phyloP scores from a whole-genome alignment of 2,329 filamentous ascomycete species.

The Aspergillus neotritici region DNA sequence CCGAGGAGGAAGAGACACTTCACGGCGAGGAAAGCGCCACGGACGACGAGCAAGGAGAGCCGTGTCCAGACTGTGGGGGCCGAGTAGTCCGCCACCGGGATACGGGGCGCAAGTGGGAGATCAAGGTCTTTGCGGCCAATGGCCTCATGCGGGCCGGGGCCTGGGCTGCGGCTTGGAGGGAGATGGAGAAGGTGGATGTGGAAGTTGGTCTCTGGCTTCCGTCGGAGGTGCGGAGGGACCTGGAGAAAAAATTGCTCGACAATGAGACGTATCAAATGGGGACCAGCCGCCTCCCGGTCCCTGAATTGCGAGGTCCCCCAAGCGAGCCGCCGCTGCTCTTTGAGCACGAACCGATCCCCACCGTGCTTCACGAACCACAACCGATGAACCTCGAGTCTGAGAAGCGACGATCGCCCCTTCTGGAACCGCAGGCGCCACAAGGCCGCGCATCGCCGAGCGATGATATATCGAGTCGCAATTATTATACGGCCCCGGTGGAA shows the following conservation, averaged over 20 bases:
- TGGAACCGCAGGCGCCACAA: no score
- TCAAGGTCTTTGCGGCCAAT: slow-evolving; percentile 92
- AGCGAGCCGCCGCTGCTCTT: slow-evolving; percentile 5
- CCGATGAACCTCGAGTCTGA: no score
- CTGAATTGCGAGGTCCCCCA: slow-evolving; percentile 10
- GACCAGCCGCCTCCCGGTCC: slow-evolving; percentile 9
- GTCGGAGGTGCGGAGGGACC: slow-evolving; percentile 45
- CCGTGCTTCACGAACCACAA: not conserved
- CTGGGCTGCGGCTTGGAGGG: slow-evolving; percentile 89
- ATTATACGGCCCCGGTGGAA: slow-evolving; percentile 25
- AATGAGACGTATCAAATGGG: slow-evolving; percentile 32
- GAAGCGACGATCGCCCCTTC: no score
- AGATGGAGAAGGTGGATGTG: slow-evolving; percentile 98
- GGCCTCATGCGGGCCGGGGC: slow-evolving; percentile 87
- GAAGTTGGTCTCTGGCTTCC: slow-evolving; percentile 71
- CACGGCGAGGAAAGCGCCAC: slow-evolving; percentile 30
- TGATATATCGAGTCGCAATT: not conserved
- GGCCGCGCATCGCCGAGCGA: no score
- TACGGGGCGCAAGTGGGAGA: slow-evolving; percentile 51
- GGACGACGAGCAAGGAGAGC: slow-evolving; percentile 34
- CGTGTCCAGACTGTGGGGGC: slow-evolving; percentile 48
- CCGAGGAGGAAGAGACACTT: slow-evolving; percentile 21
- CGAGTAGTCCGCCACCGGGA: slow-evolving; percentile 42
- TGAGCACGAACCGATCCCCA: slow-evolving; percentile 1
- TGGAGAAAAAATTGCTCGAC: slow-evolving; percentile 43